Evolutionary conservation across 2,329 filamentous ascomycete genomes (phyloP), one percentile per base, ranked within the genome.

Genomic region (Xylariaceae sp.): DNA sequence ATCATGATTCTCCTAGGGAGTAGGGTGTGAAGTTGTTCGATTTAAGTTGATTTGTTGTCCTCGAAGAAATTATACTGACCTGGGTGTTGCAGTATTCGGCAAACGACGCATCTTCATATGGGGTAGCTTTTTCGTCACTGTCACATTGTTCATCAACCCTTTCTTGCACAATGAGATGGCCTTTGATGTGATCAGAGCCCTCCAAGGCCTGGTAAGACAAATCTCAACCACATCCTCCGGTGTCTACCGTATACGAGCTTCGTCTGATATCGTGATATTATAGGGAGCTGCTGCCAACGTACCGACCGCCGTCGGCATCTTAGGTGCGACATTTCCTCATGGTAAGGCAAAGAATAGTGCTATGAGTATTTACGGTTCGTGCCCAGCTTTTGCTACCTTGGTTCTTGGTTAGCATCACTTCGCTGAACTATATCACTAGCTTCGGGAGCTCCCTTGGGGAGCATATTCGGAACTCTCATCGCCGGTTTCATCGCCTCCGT

Each of bases 301-400:
- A 0, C 85, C 86, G 0, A 87, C 85, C 0, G 86, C 85, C 0
- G 81, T 89, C 64, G 86, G 86, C 0, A 88, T 88, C 40, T 68
- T 89, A 2, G 85, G 84, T 0, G 80, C 80, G 1, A 87, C 83
- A 0, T 88, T 88, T 52, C 79, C 80, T 1, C 84, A 84, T 0
- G 83, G 85, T 0, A 84, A 81, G 59, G 80, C 84, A 3, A 88
- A 87, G 70, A 88, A 86, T 62, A 86, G 87, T 65, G 84, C 85
- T 1, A 88, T 89, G 61, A 81, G 80, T 39, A 76, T 78, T 27
- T 87, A 86, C 55, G 77, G 77, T 78, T 65, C 53, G 71, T 52
- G 12, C 4, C 41, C 19, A 19, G 43, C 2, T 29, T 41, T 30
- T 2, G 8, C 50, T 29, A 39, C 35, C 30, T 32, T 27, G 2